phyloP scores from a whole-genome alignment of 2,329 filamentous ascomycete species.

The Neofusicoccum ribis region DNA sequence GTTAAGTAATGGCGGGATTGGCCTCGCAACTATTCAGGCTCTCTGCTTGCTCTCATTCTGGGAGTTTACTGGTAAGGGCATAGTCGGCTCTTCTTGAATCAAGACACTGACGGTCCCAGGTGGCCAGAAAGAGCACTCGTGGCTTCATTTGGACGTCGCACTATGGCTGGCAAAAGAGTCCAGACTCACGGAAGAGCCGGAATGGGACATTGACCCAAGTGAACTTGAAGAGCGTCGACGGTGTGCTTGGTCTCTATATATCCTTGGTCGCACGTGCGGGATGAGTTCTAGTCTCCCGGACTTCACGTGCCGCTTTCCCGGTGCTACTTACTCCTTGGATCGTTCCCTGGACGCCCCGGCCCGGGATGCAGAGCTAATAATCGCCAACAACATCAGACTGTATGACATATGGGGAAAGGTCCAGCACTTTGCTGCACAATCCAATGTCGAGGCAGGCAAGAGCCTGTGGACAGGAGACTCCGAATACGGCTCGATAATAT shows the following conservation, averaged over 20 bases:
- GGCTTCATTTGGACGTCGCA: not conserved
- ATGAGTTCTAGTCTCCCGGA: not conserved
- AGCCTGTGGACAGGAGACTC: slow-evolving; percentile 9
- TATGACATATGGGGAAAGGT: slow-evolving; percentile 8
- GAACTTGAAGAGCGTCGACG: slow-evolving; percentile 4
- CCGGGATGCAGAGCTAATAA: not conserved
- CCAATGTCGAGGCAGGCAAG: not conserved
- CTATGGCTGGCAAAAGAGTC: not conserved
- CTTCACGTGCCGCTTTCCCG: not conserved
- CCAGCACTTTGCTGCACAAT: not conserved
- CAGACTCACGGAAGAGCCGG: not conserved
- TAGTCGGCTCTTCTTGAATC: too few relatives aligned
- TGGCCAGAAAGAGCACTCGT: not conserved
- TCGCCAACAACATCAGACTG: slow-evolving; percentile 1
- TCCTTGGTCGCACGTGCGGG: not conserved
- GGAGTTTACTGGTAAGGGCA: not conserved
- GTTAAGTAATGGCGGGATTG: not conserved
- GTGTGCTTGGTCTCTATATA: not conserved
- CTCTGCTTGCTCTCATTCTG: slow-evolving; percentile 2
- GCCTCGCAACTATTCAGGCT: not conserved
- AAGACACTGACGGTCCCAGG: not conserved
- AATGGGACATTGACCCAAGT: not conserved
- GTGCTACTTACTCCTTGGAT: not conserved
- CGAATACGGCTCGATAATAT: slow-evolving; percentile 4
- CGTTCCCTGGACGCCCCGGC: not conserved